These are phyloP conservation scores for Phycomyces blakesleeanus DNA, from an alignment of 192 early-diverging fungal genomes.

Conservation along the genomic window DNA sequence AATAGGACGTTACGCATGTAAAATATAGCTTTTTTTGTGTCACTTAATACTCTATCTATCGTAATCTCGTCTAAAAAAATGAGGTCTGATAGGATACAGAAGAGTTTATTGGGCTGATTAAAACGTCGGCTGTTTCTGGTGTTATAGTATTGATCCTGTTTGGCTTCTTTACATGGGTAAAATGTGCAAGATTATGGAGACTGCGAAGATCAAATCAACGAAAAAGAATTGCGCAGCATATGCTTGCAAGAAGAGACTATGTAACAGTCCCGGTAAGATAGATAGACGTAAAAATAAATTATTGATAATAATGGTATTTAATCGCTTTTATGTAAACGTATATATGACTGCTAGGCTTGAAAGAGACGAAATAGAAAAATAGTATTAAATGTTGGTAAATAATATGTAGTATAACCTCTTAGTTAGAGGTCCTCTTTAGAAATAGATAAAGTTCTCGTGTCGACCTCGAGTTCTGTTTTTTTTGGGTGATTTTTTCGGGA, in stretches of 20 bases:
- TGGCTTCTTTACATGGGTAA: slow-evolving; percentile 23
- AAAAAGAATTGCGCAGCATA: slow-evolving; percentile 15
- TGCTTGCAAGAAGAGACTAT: slow-evolving; percentile 28
- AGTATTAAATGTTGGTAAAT: neutral
- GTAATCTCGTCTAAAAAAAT: neutral
- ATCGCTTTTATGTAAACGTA: too few species aligned
- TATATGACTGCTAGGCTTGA: neutral
- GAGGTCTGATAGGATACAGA: neutral
- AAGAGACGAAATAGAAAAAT: neutral
- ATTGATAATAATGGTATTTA: too few species aligned
- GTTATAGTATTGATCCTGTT: slow-evolving; percentile 29
- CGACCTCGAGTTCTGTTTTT: neutral
- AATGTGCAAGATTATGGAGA: slow-evolving; percentile 27
- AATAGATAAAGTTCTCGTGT: too few species aligned
- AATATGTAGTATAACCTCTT: neutral
- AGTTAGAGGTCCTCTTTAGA: too few species aligned
- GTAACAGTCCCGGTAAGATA: slow-evolving; percentile 27
- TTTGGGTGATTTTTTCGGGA: neutral
- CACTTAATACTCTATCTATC: neutral
- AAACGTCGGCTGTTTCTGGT: slow-evolving; percentile 20
- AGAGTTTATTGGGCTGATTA: slow-evolving; percentile 21
- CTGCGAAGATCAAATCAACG: slow-evolving; percentile 18
- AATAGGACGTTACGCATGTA: neutral
- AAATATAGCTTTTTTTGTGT: too few species aligned
- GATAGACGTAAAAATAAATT: neutral